Evolutionary conservation across 2,329 filamentous ascomycete species (phyloP).

Genomic region (Aspergillus bombycis): DNA sequence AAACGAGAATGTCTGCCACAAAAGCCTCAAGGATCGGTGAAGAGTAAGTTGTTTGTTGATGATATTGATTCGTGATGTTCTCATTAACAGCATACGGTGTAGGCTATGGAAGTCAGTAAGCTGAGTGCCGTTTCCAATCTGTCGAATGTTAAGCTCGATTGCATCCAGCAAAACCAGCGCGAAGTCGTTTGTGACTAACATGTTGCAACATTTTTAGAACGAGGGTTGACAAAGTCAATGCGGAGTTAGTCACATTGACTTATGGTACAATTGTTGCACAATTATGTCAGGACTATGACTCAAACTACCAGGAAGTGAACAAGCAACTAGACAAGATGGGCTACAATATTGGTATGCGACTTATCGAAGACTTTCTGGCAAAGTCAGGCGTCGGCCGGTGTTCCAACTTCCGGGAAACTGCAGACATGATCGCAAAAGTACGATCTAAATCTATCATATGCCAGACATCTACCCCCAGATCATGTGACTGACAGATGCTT

Average conservation of each 20-base stretch:
- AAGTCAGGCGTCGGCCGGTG: constrained; percentile 91
- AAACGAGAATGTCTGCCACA: constrained; percentile 54
- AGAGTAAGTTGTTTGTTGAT: constrained; percentile 60
- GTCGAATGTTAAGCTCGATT: neutral
- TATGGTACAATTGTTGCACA: constrained; percentile 98
- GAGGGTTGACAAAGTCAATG: constrained; percentile 95
- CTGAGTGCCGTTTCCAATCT: constrained; percentile 11
- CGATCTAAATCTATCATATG: constrained; percentile 8
- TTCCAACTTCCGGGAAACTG: constrained; percentile 90
- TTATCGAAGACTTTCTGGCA: constrained; percentile 97
- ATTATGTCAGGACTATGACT: constrained; percentile 93
- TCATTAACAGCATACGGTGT: constrained; percentile 37
- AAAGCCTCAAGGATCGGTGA: constrained; percentile 73
- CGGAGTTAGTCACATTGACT: constrained; percentile 93
- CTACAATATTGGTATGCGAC: constrained; percentile 92
- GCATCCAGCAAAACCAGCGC: too few relatives aligned
- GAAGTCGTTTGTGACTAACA: constrained; percentile 18
- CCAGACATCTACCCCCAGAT: neutral
- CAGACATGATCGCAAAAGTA: constrained; percentile 94
- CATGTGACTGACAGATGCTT: constrained; percentile 12
- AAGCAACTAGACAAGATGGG: constrained; percentile 99
- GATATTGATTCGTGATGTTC: constrained; percentile 1
- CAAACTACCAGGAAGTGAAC: constrained; percentile 93
- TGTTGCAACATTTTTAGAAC: constrained; percentile 61
- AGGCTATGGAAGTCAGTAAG: constrained; percentile 89